Evolutionary conservation across 768 basidiomycete species (phyloP), one percentile per base, ranked within the genome.

Genomic region (Lactarius sanguifluus): DNA sequence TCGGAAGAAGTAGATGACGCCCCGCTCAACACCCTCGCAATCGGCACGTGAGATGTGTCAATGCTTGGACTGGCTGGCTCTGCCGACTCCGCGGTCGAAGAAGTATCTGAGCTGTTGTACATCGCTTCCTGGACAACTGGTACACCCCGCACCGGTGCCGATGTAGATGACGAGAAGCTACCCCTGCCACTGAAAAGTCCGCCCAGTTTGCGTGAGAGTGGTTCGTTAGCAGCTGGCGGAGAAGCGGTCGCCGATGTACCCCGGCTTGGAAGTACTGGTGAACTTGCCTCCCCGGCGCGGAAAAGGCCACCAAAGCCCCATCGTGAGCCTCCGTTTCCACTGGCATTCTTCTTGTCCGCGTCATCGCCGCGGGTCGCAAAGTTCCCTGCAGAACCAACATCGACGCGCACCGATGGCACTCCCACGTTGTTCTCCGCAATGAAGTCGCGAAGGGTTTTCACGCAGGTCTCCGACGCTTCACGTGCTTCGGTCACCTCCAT

Each of bases 401-500:
- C 66, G 15, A 45, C 50, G 50, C 63, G 68, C 20, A 73, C 41
- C 16, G 74, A 55, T 3, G 71, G 71, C 56, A 74, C 76, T 10
- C 89, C 89, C 58, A 90, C 80, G 64, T 86, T 85, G 74, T 88
- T 86, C 69, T 91, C 86, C 25, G 84, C 85, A 69, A 93, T 92
- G 73, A 90, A 98, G 64, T 87, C 89, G 43, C 94, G 83, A 52
- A 98, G 79, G 0, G 90, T 92, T 62, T 85, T 86, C 69, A 91
- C 86, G 74, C 93, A 95, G 1, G 84, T 84, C 70, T 98, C 94
- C 41, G 90, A 92, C 4, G 96, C 96, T 73, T 93, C 88, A 57
- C 87, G 82, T 3, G 92, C 93, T 76, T 98, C 96, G 67, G 85
- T 88, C 1, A 87, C 82, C 73, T 96, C 94, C 45, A 73, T 79